Base-by-base conservation (phyloP, 768 basidiomycete genomes). In the Pleurotus tuber-regium region DNA sequence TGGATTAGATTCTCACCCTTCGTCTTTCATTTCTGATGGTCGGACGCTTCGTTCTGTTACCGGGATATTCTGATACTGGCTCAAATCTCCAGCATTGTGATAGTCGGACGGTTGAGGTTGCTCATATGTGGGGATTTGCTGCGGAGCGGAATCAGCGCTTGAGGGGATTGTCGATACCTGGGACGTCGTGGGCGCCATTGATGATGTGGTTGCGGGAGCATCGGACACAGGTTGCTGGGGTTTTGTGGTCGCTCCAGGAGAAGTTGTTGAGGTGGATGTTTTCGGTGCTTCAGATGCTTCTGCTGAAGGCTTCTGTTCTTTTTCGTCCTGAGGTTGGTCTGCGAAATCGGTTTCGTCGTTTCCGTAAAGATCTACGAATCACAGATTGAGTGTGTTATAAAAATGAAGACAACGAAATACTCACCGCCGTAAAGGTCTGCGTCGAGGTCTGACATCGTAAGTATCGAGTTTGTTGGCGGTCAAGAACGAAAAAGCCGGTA, bases 21-120 rank as follows among this genome's bases (percentile, higher is more conserved):
- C 94, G 60, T 97, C 95, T 68, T 93, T 92, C 91, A 92, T 93
- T 68, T 97, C 93, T 9, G 87, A 87, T 14, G 89, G 89, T 28
- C 90, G 79, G 12, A 93, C 72, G 28, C 80, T 84, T 39, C 89
- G 79, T 63, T 87, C 83, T 19, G 75, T 74, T 46, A 70, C 68
- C 21, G 73, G 67, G 24, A 70, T 67, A 63, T 60, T 77, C 59
- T 73, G 73, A 52, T 74, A 79, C 25, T 62, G 71, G 21, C 72
- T 71, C 12, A 74, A 70, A 19, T 52, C 65, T 23, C 67, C 65
- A 33, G 66, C 66, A 18, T 75, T 72, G 21, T 72, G 69, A 60
- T 82, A 82, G 35, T 84, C 83, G 3, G 71, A 66, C 0, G 75
- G 66, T 26, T 75, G 74, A 6, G 82, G 81, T 56, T 88, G 84